Base-by-base conservation (phyloP, 352 stramenopile genomes). In the Phytophthora agathidicida region DNA sequence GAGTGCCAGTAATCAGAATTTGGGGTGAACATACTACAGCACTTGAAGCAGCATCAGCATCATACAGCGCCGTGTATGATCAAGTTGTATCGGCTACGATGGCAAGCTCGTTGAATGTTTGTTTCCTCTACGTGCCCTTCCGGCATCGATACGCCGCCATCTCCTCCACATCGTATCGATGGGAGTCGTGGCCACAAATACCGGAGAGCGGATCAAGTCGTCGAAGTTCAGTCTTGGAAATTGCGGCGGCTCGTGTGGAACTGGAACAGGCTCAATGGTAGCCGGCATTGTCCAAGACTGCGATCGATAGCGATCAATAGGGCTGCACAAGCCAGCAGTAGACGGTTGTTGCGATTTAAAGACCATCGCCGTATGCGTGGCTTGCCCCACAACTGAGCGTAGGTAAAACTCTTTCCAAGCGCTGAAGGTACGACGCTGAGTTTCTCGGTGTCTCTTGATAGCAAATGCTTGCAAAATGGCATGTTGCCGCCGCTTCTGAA, bases 351-450 rank as follows among this genome's bases (percentile, higher is more conserved):
- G 45, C 9, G 52, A 37, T 19, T 60, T 60, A 24, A 71, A 75
- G 3, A 88, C 46, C 80, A 90, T 88, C 19, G 78, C 80, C 1
- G 75, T 74, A 44, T 90, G 80, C 16, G 77, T 88, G n/a, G 76
- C 80, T 41, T 90, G 68, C 1, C 66, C 75, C 0, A 88, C 66
- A 3, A 86, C 46, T 8, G 59, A 73, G 14, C 76, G 64, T 36
- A 88, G 43, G 31, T 82, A 79, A 5, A 69, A 43, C 7, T 87
- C 74, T 35, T 87, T 90, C 76, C 77, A 90, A 3, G 59, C 59
- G 10, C 48, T 50, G 33, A 84, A 84, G 1, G 41, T 53, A 6
- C 59, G 69, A 7, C 47, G 50, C 5, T 56, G 28, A 8, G 50
- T 27, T 28, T 68, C 68, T 24, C 27, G 54, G 0, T 22, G 27